Base-by-base conservation (phyloP, 306 rosid genomes). In the Delonix regia region DNA sequence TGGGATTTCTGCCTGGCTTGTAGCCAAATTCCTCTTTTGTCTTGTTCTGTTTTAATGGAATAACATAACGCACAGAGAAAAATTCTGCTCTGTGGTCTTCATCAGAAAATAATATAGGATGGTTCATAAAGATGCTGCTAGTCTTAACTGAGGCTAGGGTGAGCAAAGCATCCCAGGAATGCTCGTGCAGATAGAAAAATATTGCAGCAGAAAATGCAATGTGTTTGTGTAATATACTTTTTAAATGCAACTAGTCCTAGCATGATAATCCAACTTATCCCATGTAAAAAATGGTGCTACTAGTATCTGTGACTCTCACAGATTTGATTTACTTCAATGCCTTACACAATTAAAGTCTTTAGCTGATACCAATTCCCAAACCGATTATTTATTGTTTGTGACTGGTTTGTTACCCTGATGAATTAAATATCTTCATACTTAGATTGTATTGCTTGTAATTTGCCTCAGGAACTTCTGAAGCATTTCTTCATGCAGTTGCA, bases 401-500 rank as follows among this genome's bases (percentile, higher is more conserved):
- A 71, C 71, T 30, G 24, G 53, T 39, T 52, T 49, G 67, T 66
- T 55, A 39, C 38, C 15, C 49, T 71, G 70, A 69, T 79, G 48
- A 30, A 79, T 75, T 25, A 71, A 15, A 57, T 75, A 21, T 72
- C 21, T 67, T 77, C 60, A 34, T 52, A 33, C 14, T 56, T 62
- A 14, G 28, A 72, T 57, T 21, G 33, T 75, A 30, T 55, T 69
- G 27, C 64, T 71, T 48, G 48, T 78, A 49, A 30, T 71, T 80
- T 82, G 39, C 57, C 66, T 79, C 91, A 92, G 98, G 99, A 83
- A 95, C 98, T 53, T 95, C 99, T 62, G 99, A 95, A 86, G 87
- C 98, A 55, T 95, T 95, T 84, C 84, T 95, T 72, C 97, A 95
- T 64, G 98, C 99, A n/a, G 96, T 92, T 81, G 97, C 96, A 73